These are phyloP conservation scores for Ogataea neopini DNA, from an alignment of 805 yeast species.

Conservation along the genomic window DNA sequence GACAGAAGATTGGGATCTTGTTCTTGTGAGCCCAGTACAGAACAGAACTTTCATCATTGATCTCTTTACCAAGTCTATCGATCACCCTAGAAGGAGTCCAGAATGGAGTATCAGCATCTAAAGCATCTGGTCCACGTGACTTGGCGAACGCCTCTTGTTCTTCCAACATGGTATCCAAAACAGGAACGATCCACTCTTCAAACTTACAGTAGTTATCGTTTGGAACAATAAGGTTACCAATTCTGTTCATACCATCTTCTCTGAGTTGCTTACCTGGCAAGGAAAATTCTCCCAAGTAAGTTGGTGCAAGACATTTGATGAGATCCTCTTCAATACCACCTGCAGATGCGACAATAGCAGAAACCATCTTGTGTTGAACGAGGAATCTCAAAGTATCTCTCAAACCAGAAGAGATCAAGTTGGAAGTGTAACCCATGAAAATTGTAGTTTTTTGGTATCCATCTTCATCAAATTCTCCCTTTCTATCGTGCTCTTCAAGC, in stretches of 20 bases:
- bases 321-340: slow-evolving; percentile 99
- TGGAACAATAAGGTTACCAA: slow-evolving; percentile 95
- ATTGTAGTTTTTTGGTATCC: slow-evolving; percentile 86
- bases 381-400: slow-evolving; percentile 87
- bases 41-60: slow-evolving; percentile 89
- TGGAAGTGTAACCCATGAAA: slow-evolving; percentile 95
- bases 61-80: slow-evolving; percentile 92
- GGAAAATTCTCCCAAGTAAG: slow-evolving; percentile 89
- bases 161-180: slow-evolving; percentile 79
- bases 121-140: slow-evolving; percentile 51
- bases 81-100: slow-evolving; percentile 96
- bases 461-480: slow-evolving; percentile 74
- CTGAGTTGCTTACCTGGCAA: slow-evolving; percentile 80
- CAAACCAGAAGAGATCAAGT: slow-evolving; percentile 90
- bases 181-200: slow-evolving; percentile 98
- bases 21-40: slow-evolving; percentile 98
- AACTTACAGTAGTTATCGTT: slow-evolving; percentile 96
- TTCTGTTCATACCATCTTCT: slow-evolving; percentile 96
- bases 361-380: slow-evolving; percentile 92
- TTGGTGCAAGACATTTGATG: slow-evolving; percentile 95
- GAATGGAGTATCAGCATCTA: slow-evolving; percentile 68
- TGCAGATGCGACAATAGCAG: slow-evolving; percentile 94
- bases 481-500: slow-evolving; percentile 66
- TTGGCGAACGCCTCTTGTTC: slow-evolving; percentile 78
- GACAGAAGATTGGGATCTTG: slow-evolving; percentile 94